A percentile compares a stretch with the other conserved stretches of the same genome.
These are phyloP conservation scores for Neofusicoccum laricinum DNA, from an alignment of 2,329 filamentous ascomycete species.

Conservation along the genomic window DNA sequence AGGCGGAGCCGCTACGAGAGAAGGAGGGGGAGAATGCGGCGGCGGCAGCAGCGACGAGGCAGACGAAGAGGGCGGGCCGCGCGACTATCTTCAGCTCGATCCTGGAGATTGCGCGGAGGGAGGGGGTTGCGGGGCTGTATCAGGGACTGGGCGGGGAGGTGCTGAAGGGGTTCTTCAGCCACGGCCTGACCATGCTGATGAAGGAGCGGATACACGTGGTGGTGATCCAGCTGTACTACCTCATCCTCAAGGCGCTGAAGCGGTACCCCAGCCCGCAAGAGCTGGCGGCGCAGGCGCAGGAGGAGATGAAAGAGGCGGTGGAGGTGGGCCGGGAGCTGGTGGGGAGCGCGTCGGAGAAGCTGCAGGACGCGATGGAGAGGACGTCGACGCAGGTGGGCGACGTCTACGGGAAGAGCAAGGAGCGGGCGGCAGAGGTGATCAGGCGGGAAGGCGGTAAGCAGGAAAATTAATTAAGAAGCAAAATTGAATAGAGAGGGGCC, in stretches of 20 bases:
- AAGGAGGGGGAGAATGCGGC: not conserved
- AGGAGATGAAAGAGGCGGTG: conserved; percentile 25
- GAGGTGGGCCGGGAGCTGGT: conserved; percentile 29
- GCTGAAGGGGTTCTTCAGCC: conserved; percentile 78
- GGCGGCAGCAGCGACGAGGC: conserved; percentile 19
- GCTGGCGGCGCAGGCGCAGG: conserved; percentile 29
- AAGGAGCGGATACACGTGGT: conserved; percentile 74
- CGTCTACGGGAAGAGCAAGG: conserved; percentile 28
- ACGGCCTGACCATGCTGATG: conserved; percentile 82
- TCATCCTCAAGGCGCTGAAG: conserved; percentile 52
- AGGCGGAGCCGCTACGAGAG: not conserved
- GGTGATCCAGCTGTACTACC: conserved; percentile 70
- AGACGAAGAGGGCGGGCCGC: conserved; percentile 24
- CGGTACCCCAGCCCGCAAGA: conserved; percentile 41
- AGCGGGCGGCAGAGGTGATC: conserved; percentile 15
- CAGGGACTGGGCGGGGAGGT: conserved; percentile 74
- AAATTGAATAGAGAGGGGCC: not conserved
- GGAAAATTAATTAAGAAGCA: not conserved
- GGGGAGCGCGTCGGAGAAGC: conserved; percentile 25
- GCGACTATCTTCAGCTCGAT: conserved; percentile 64
- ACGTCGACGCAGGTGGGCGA: conserved; percentile 28
- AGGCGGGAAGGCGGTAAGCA: not conserved
- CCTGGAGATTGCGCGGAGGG: conserved; percentile 54
- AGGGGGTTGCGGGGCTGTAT: conserved; percentile 70
- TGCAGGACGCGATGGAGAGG: conserved; percentile 25